Evolutionary conservation across 257 asterid species (phyloP).

Genomic region (Solanum ossicruentum): DNA sequence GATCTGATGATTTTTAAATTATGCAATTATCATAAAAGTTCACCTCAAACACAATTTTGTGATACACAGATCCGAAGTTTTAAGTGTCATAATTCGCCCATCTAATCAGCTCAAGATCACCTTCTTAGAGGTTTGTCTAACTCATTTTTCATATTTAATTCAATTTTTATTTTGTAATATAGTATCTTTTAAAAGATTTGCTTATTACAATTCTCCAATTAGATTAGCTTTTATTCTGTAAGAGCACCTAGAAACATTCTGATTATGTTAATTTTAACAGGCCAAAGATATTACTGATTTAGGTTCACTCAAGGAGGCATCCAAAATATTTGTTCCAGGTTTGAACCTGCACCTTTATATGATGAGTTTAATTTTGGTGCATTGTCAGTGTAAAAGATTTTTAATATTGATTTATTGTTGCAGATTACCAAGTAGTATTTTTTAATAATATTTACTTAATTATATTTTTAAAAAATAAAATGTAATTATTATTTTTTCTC

Average conservation of each 20-base stretch:
- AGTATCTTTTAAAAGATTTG: neutral
- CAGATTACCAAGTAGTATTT: too few relatives aligned
- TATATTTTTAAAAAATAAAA: too few relatives aligned
- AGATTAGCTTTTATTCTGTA: neutral
- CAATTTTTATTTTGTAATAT: too few relatives aligned
- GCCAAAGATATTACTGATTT: slow-evolving; percentile 82
- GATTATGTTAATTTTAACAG: slow-evolving; percentile 22
- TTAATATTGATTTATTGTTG: too few relatives aligned
- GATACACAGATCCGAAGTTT: slow-evolving; percentile 67
- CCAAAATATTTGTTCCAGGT: slow-evolving; percentile 91
- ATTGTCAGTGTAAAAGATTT: too few relatives aligned
- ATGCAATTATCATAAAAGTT: neutral
- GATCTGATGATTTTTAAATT: neutral
- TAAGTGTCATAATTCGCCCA: slow-evolving; percentile 72
- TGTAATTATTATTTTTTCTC: too few relatives aligned
- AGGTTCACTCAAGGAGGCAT: slow-evolving; percentile 81
- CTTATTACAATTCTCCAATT: neutral
- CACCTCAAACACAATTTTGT: neutral
- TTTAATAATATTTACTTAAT: too few relatives aligned
- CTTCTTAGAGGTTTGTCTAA: slow-evolving; percentile 74
- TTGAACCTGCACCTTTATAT: too few relatives aligned
- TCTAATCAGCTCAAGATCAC: slow-evolving; percentile 85
- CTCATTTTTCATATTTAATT: neutral
- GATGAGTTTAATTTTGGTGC: too few relatives aligned
- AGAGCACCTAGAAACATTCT: neutral